Evolutionary conservation across 2,329 filamentous ascomycete genomes (phyloP).

Genomic region (Aureobasidium pullulans): DNA sequence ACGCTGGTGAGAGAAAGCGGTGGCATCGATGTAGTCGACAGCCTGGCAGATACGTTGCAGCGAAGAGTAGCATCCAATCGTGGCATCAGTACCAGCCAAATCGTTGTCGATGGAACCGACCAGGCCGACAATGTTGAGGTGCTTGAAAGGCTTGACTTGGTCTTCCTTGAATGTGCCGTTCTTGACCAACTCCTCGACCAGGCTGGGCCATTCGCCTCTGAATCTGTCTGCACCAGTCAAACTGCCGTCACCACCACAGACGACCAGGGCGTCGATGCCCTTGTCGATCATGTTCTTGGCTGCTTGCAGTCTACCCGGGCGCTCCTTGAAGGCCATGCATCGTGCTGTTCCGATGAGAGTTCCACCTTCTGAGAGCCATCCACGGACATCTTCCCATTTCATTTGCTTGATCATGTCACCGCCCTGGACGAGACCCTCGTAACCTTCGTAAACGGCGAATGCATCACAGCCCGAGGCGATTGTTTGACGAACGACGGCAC

Average conservation of each 20-base stretch:
- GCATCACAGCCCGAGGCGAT: constrained; percentile 60
- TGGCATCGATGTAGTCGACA: constrained; percentile 94
- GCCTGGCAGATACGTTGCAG: constrained; percentile 89
- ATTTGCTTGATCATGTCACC: constrained; percentile 82
- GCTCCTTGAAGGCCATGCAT: constrained; percentile 87
- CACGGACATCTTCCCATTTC: constrained; percentile 88
- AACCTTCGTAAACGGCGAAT: constrained; percentile 69
- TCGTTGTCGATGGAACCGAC: constrained; percentile 99
- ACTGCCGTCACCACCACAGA: constrained; percentile 94
- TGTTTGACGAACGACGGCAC: constrained; percentile 84
- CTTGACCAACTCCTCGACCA: constrained; percentile 76
- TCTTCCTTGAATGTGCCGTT: constrained; percentile 62
- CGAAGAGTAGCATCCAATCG: constrained; percentile 93
- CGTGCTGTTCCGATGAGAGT: constrained; percentile 93
- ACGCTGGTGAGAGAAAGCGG: constrained; percentile 85
- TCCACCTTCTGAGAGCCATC: constrained; percentile 87
- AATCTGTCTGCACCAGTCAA: constrained; percentile 94
- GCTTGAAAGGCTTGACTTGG: constrained; percentile 67
- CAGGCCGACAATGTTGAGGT: constrained; percentile 92
- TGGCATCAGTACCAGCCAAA: constrained; percentile 88
- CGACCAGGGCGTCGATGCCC: constrained; percentile 91
- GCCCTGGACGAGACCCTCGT: constrained; percentile 87
- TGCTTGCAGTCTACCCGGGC: constrained; percentile 71
- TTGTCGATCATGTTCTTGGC: constrained; percentile 91
- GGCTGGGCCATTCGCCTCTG: constrained; percentile 80